A percentile compares a stretch with the other conserved stretches of the same genome.
Conservation (phyloP, 352 stramenopile species). For the Globisporangium iwayamae region DNA sequence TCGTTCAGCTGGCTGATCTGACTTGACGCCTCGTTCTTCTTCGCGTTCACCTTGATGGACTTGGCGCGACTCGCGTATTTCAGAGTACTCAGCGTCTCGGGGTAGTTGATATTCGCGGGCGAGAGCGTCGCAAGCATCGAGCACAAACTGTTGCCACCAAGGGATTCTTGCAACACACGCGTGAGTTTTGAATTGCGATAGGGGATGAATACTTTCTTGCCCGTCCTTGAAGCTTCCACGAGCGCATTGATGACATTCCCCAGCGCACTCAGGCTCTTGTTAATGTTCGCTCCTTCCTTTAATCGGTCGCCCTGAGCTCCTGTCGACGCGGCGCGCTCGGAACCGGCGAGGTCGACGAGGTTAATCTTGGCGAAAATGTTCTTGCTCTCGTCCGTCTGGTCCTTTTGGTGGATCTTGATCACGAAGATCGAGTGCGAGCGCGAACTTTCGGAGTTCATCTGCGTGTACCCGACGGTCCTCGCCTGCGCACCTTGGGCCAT, state of each 20-base stretch:
- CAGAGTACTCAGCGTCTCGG: constrained; percentile 94
- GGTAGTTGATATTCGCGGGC: constrained; percentile 93
- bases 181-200: constrained; percentile 95
- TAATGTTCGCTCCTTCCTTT: constrained; percentile 94
- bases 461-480: constrained; percentile 79
- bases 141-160: constrained; percentile 93
- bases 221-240: constrained; percentile 69
- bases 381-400: constrained; percentile 75
- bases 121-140: constrained; percentile 95
- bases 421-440: constrained; percentile 95
- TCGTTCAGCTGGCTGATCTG: constrained; percentile 90
- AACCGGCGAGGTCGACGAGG: constrained; percentile 92
- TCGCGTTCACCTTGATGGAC: constrained; percentile 92
- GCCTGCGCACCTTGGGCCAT: constrained; percentile 68
- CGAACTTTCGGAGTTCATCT: constrained; percentile 93
- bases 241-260: constrained; percentile 94
- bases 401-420: constrained; percentile 94
- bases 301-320: constrained; percentile 86
- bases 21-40: constrained; percentile 91
- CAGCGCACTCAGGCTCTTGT: constrained; percentile 90
- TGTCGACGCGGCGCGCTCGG: constrained; percentile 88
- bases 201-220: constrained; percentile 90
- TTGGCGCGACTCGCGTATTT: constrained; percentile 95
- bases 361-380: constrained; percentile 93
- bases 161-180: constrained; percentile 88